phyloP scores from a whole-genome alignment of 176 grass and related monocot genomes.

The Lolium rigidum region DNA sequence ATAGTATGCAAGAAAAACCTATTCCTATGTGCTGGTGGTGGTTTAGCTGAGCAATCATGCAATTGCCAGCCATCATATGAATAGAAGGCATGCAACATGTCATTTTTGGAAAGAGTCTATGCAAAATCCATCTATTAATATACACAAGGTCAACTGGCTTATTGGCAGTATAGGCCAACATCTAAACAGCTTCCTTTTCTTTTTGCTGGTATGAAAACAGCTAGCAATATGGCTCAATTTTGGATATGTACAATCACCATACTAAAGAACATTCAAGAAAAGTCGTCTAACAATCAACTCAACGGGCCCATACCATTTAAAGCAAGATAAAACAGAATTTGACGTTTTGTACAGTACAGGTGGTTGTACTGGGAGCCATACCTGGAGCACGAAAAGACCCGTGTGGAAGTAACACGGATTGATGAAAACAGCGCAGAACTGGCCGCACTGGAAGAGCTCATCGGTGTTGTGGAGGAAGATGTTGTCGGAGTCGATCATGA shows the following conservation, averaged over 20 bases:
- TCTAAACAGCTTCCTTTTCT: neutral
- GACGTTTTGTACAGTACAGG: neutral
- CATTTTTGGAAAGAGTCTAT: neutral
- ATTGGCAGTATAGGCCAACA: neutral
- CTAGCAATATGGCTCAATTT: neutral
- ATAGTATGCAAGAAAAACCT: neutral
- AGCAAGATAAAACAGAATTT: slow-evolving; percentile 1
- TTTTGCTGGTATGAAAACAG: neutral
- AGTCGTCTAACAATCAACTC: neutral
- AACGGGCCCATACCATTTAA: slow-evolving; percentile 14
- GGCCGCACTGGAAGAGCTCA: slow-evolving; percentile 94
- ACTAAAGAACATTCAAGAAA: neutral
- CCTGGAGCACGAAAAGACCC: slow-evolving; percentile 96
- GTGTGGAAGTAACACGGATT: slow-evolving; percentile 99
- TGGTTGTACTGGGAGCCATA: slow-evolving; percentile 18
- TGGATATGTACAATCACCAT: neutral
- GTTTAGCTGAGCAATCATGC: slow-evolving; percentile 18
- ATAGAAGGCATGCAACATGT: neutral
- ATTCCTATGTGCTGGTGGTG: neutral
- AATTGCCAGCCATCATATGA: neutral
- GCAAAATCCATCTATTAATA: slow-evolving; percentile 7
- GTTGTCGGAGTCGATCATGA: slow-evolving; percentile 98
- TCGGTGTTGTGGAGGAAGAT: slow-evolving; percentile 91
- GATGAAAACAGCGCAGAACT: slow-evolving; percentile 98
- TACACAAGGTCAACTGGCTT: slow-evolving; percentile 2